Percentiles rank a stretch among this genome's conserved stretches.
Conservation (phyloP, 768 basidiomycete species). For the Boletus insuetus region DNA sequence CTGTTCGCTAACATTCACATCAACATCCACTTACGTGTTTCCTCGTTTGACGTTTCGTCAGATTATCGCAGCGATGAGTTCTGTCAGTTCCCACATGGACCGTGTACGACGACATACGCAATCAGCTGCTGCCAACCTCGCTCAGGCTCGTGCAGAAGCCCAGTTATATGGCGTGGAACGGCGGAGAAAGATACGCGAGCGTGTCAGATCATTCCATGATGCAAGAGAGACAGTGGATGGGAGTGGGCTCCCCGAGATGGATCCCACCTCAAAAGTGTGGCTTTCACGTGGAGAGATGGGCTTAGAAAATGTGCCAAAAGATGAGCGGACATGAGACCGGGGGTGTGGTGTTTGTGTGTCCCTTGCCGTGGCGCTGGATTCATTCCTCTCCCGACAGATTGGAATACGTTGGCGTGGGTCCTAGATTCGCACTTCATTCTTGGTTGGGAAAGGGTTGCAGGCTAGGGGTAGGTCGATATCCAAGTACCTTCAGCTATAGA, state of each 20-base stretch:
- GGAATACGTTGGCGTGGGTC: not conserved
- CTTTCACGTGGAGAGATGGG: not conserved
- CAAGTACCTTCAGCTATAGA: not conserved
- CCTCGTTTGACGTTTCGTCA: not conserved
- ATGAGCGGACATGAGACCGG: not conserved
- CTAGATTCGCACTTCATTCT: not conserved
- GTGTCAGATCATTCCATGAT: conserved; percentile 38
- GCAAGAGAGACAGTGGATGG: not conserved
- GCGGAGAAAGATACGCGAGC: conserved; percentile 47
- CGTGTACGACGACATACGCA: conserved; percentile 40
- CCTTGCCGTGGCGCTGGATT: not conserved
- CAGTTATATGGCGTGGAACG: conserved; percentile 52
- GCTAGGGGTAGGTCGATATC: not conserved
- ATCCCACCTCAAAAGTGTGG: not conserved
- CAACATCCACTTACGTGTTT: not conserved
- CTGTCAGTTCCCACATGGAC: conserved; percentile 32
- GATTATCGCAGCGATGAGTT: conserved; percentile 6
- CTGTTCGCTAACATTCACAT: not conserved
- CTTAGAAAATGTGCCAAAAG: not conserved
- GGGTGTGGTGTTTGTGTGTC: not conserved
- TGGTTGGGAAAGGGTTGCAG: not conserved
- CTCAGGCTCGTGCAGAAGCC: conserved; percentile 57
- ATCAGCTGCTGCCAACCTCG: conserved; percentile 54
- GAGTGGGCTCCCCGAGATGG: not conserved
- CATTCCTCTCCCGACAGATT: not conserved